Conservation (phyloP, 2,329 filamentous ascomycete species). For the Xylariaceae sp. region DNA sequence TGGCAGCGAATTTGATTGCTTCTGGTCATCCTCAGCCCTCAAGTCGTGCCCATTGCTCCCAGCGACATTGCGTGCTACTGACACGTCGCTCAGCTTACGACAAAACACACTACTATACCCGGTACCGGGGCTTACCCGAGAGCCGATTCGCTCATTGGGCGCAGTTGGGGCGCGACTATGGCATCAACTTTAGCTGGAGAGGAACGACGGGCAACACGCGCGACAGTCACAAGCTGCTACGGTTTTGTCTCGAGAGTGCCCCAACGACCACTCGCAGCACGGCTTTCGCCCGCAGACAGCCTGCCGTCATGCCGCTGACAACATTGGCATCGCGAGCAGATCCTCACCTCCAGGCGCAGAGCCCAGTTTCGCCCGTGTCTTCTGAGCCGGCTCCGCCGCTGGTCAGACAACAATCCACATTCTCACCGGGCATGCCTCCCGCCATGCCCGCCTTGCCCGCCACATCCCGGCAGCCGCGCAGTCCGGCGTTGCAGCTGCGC, state of each 20-base stretch:
- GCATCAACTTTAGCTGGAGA: conserved; percentile 32
- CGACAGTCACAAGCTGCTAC: conserved; percentile 39
- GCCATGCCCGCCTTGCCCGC: neutral
- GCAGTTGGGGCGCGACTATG: conserved; percentile 25
- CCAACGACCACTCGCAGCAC: conserved; percentile 19
- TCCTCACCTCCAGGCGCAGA: neutral
- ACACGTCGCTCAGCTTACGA: conserved; percentile 19
- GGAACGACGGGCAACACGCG: conserved; percentile 38
- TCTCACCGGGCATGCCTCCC: neutral
- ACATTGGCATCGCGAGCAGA: neutral
- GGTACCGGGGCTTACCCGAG: conserved; percentile 16
- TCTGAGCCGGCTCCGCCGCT: too few relatives aligned
- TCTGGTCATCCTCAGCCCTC: too few relatives aligned
- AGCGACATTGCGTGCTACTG: neutral
- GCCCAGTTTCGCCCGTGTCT: too few relatives aligned
- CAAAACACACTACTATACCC: conserved; percentile 30
- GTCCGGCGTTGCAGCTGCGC: conserved; percentile 28
- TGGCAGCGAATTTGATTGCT: too few relatives aligned
- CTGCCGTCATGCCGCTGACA: neutral
- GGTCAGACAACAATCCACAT: neutral
- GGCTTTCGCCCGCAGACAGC: conserved; percentile 3
- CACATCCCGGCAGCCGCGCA: conserved; percentile 9
- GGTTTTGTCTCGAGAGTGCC: conserved; percentile 28
- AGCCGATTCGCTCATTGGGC: conserved; percentile 18
- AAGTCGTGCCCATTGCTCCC: too few relatives aligned